Base-by-base conservation (phyloP, 1,139 yeast species). In the Scheffersomyces illinoinensis region DNA sequence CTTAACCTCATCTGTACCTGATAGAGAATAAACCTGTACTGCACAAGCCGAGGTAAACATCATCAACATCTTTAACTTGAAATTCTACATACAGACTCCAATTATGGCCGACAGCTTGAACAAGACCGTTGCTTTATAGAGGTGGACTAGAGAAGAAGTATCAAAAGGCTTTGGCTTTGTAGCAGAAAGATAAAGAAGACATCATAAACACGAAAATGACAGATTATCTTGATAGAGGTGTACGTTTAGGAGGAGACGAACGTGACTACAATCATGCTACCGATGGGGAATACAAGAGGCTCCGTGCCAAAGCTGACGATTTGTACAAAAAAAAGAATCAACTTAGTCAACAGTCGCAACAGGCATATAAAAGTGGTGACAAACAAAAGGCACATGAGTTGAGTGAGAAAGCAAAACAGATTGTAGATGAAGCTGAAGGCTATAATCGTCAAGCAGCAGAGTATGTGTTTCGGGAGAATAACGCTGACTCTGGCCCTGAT, bases 381-480 rank as follows among this genome's bases (percentile, higher is more conserved):
- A 88, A 88, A 59, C 83, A 80, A 23, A 77, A 76, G 64, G 98
- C 98, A 0, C 88, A 89, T 66, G 85, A 85, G 58, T 78, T 91
- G 59, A 89, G 96, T 56, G 88, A 85, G 56, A 75, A 88, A 70
- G 88, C 95, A 55, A 89, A 91, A 68, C 70, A 80, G 60, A 86
- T 85, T 59, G 78, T 79, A 47, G 75, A 70, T 0, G 77, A 87
- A 64, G 96, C 93, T 50, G 97, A 92, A 58, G 73, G 78, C 51
- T 85, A 81, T 70, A 93, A 93, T 74, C 77, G 81, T 46, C 85
- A 88, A 71, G 99, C 98, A 0, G 98, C 98, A 0, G 93, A 88
- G 70, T 93, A 89, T 71, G 98, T 93, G 2, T 93, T 93, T 71
- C 79, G 89, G 54, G 95, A 90, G 66, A 95, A 95, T 71, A 95